Base-by-base conservation (phyloP, 768 basidiomycete genomes). In the Hysterangium stoloniferum region DNA sequence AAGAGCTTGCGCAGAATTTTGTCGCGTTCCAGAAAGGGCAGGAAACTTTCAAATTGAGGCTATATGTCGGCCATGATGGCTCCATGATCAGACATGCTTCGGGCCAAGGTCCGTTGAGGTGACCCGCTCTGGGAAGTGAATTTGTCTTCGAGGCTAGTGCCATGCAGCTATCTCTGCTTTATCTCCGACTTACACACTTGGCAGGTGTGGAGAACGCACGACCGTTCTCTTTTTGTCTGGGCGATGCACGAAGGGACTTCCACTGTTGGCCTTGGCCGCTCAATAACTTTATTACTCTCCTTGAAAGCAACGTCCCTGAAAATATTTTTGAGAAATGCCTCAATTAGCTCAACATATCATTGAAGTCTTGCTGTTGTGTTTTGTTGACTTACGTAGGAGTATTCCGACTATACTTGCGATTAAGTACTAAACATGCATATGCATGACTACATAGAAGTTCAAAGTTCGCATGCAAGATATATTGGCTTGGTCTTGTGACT, bases 61-160 rank as follows among this genome's bases (percentile, higher is more conserved):
- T 75, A 53, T 70, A 72, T 38, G 68, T 76, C 4, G 75, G 73
- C 4, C 75, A 76, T 48, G 74, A 76, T 46, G 72, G 74, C 6
- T 66, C 71, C 8, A 71, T 76, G 67, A 67, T 69, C 36, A 61
- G 68, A 28, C 68, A 68, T 2, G 68, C 65, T 28, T 62, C 72
- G 34, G 68, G 68, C 6, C 27, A 56, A 25, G 52, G 43, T 7
- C 29, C 58, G 2, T 50, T 58, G 17, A 50, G 48, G 31, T 77
- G 74, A 75, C 74, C 75, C 0, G 71, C 75, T 0, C 61, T 57
- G 8, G 56, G 56, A 15, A 52, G 54, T 17, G 56, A 57, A 31
- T 52, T 57, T 31, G 37, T 55, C n/a, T 36, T 55, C 8, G 54
- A 55, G 51, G 54, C 22, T n/a, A n/a, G n/a, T 42, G 19, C 17